phyloP scores from a whole-genome alignment of 352 stramenopile species.

The Phytophthora tentaculata region DNA sequence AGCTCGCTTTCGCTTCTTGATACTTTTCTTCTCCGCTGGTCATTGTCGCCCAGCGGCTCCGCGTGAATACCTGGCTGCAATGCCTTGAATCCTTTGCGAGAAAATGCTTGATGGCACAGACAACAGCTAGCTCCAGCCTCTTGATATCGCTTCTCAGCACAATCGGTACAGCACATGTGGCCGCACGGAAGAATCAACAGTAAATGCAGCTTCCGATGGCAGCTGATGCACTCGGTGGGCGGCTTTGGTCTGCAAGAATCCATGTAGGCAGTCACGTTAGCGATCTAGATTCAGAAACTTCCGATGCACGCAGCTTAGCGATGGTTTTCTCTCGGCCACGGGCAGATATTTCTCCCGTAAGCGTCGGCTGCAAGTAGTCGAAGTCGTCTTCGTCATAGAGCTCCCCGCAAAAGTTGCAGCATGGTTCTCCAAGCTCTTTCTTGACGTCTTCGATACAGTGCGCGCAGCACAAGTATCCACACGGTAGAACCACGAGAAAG shows the following conservation, averaged over 20 bases:
- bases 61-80: constrained; percentile 67
- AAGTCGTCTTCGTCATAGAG: constrained; percentile 30
- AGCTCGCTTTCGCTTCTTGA: constrained; percentile 10
- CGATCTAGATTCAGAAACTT: constrained; percentile 38
- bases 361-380: constrained; percentile 26
- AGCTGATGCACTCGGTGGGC: constrained; percentile 71
- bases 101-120: constrained; percentile 49
- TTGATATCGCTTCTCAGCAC: constrained; percentile 69
- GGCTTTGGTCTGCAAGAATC: constrained; percentile 39
- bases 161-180: constrained; percentile 91
- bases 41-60: constrained; percentile 13
- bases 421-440: constrained; percentile 8
- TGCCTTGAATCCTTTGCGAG: constrained; percentile 85
- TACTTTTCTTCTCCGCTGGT: constrained; percentile 17
- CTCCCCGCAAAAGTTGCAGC: constrained; percentile 19
- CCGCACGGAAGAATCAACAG: constrained; percentile 92
- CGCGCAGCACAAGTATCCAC: constrained; percentile 89
- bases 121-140: constrained; percentile 47
- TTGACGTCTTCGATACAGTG: constrained; percentile 83
- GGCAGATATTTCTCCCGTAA: constrained; percentile 23
- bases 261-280: constrained; percentile 46
- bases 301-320: constrained; percentile 34
- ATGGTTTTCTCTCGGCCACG: constrained; percentile 52
- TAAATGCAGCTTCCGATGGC: constrained; percentile 72
- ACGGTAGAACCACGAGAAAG: constrained; percentile 90